Evolutionary conservation across 2,329 filamentous ascomycete genomes (phyloP).

Genomic region (Colletotrichum truncatum): DNA sequence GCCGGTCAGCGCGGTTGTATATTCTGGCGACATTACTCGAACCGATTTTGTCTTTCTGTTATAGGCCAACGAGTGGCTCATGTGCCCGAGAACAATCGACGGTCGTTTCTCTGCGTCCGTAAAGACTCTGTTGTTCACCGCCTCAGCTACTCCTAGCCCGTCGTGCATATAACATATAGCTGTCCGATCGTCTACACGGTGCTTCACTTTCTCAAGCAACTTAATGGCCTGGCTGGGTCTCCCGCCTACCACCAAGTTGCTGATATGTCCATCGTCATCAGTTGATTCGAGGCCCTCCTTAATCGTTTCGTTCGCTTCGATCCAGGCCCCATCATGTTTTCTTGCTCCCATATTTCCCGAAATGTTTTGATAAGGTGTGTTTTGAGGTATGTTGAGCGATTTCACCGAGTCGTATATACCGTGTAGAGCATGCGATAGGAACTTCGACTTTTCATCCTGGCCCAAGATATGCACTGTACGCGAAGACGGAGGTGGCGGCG

Average conservation of each 20-base stretch:
- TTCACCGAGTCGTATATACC: slow-evolving; percentile 52
- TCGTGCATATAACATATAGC: slow-evolving; percentile 83
- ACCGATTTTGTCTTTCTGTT: slow-evolving; percentile 50
- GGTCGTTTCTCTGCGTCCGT: slow-evolving; percentile 72
- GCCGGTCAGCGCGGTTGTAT: slow-evolving; percentile 44
- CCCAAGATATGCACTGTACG: slow-evolving; percentile 52
- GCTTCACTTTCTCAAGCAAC: slow-evolving; percentile 67
- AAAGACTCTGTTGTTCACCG: slow-evolving; percentile 77
- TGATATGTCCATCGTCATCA: slow-evolving; percentile 63
- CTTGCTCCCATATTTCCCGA: slow-evolving; percentile 36
- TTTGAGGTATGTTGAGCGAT: slow-evolving; percentile 34
- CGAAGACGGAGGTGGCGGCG: slow-evolving; percentile 40
- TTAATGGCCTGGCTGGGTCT: slow-evolving; percentile 60
- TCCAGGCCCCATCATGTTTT: slow-evolving; percentile 32
- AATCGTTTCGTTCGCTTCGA: slow-evolving; percentile 1
- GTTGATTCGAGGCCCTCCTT: background rate
- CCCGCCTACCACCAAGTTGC: slow-evolving; percentile 76
- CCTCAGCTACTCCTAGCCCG: slow-evolving; percentile 85
- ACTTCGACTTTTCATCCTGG: slow-evolving; percentile 49
- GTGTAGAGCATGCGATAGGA: slow-evolving; percentile 51
- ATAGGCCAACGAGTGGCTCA: slow-evolving; percentile 56
- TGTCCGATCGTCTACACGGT: slow-evolving; percentile 73
- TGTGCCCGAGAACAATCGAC: slow-evolving; percentile 77
- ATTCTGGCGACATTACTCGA: slow-evolving; percentile 43
- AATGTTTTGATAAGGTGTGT: slow-evolving; percentile 24